phyloP scores from a whole-genome alignment of 805 yeast genomes.

The Saturnispora ahearnii region DNA sequence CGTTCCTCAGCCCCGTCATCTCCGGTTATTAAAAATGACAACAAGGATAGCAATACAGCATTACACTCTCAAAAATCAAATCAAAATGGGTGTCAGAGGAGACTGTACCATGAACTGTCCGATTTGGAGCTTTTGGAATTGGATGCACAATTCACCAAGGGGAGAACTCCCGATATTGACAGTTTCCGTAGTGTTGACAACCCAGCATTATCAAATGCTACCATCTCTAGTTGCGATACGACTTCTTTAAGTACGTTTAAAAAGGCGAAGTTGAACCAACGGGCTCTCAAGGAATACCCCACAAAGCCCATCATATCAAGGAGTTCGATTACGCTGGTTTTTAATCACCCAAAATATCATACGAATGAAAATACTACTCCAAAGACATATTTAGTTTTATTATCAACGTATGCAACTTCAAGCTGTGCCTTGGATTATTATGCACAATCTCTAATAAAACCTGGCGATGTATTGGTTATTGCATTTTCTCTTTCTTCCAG shows the following conservation, averaged over 20 bases:
- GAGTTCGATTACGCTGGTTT: conserved; percentile 33
- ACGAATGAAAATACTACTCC: conserved; percentile 11
- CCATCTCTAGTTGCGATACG: conserved; percentile 11
- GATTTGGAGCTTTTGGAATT: conserved; percentile 45
- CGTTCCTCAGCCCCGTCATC: background rate
- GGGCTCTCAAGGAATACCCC: conserved; percentile 25
- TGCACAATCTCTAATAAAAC: conserved; percentile 38
- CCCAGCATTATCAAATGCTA: conserved; percentile 11
- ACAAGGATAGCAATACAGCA: conserved; percentile 8
- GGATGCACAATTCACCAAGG: conserved; percentile 42
- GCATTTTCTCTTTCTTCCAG: conserved; percentile 21
- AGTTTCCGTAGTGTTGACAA: conserved; percentile 11
- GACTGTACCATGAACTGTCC: conserved; percentile 41
- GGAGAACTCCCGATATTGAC: conserved; percentile 31
- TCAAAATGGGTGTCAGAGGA: conserved; percentile 19
- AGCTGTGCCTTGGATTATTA: conserved; percentile 70
- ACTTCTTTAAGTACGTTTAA: conserved; percentile 8
- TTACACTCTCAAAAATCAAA: conserved; percentile 22
- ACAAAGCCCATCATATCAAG: conserved; percentile 26
- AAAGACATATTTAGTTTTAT: conserved; percentile 37
- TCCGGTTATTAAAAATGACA: conserved; percentile 6
- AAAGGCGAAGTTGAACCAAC: conserved; percentile 8
- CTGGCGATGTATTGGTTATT: conserved; percentile 60
- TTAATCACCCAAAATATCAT: conserved; percentile 32
- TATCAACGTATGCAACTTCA: conserved; percentile 59